Base-by-base conservation (phyloP, 371 early-diverging fungal species). In the Mucor racemosus region DNA sequence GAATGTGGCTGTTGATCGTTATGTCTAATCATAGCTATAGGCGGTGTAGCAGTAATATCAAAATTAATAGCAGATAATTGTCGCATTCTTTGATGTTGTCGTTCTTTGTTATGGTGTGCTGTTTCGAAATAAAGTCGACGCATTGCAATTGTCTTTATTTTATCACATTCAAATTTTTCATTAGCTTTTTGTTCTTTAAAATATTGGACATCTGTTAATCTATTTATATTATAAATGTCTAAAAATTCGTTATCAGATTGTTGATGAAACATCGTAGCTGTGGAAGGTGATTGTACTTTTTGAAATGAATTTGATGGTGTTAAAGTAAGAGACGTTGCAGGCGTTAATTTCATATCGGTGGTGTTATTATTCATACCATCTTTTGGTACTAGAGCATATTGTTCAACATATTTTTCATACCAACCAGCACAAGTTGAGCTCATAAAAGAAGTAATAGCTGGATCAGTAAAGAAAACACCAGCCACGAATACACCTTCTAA, bases 401-500 rank as follows among this genome's bases (percentile, higher is more conserved):
- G 48, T 1, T 48, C 36, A 8, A 61, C 61, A 19, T 61, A 61
- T 35, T 61, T 61, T 36, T 44, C 13, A 10, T 10, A 5, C 14
- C 36, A 61, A 9, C 17, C 21, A 15, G 34, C 15, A 19, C 35
- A 61, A 8, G 35, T 36, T 15, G 15, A 8, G 7, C 21, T 50
- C n/a, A 61, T 35, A 5, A 66, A 31, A 4, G 31, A 41, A 0
- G 46, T 55, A 14, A 75, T 63, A n/a, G 64, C 57, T 1, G 76
- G 76, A n/a, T 75, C 76, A 26, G 69, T 72, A 36, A 75, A 75
- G 54, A 75, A 75, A 4, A 75, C 60, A n/a, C 69, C 33, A 11
- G 68, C 44, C 5, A 68, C 60, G 31, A 75, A 60, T 8, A 71
- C 48, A 1, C 75, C 75, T 61, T 41, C 65, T 13, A 66, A 7